Conservation (phyloP, 495 filamentous ascomycete species). For the Astrothelium macrocarpum region DNA sequence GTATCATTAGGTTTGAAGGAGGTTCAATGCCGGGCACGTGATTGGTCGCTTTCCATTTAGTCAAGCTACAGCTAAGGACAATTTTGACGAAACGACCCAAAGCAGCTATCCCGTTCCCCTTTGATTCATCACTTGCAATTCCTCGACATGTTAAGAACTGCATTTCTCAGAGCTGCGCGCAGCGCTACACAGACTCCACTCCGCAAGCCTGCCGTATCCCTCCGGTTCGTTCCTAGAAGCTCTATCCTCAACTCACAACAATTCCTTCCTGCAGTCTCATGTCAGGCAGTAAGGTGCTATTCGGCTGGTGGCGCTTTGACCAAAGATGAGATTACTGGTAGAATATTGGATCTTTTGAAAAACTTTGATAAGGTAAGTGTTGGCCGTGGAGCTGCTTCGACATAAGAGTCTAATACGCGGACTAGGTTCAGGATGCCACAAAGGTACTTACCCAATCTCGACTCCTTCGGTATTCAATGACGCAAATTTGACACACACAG, state of each 20-base stretch:
- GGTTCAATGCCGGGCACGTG: neutral
- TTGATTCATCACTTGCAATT: neutral
- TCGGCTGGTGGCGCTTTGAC: slow-evolving; percentile 67
- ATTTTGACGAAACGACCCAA: neutral
- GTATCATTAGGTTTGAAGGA: neutral
- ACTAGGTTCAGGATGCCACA: slow-evolving; percentile 3
- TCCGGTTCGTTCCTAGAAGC: slow-evolving; percentile 44
- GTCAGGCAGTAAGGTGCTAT: slow-evolving; percentile 67
- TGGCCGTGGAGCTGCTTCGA: neutral
- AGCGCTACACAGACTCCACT: slow-evolving; percentile 40
- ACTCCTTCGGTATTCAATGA: neutral
- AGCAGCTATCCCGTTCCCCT: neutral
- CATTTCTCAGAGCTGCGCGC: slow-evolving; percentile 56
- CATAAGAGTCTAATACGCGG: neutral
- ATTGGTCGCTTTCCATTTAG: neutral
- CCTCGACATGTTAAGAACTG: slow-evolving; percentile 70
- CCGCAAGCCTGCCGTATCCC: slow-evolving; percentile 47
- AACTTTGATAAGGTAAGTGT: slow-evolving; percentile 90
- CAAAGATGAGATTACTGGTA: slow-evolving; percentile 77
- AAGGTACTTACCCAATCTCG: neutral
- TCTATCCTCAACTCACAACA: slow-evolving; percentile 46
- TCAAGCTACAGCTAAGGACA: neutral
- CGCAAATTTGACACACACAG: slow-evolving; percentile 38
- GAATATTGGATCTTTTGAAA: slow-evolving; percentile 84
- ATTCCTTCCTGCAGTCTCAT: slow-evolving; percentile 46